Evolutionary conservation across 2,329 filamentous ascomycete species (phyloP), one percentile per base, ranked within the genome.

Genomic region (Didymella lethalis): DNA sequence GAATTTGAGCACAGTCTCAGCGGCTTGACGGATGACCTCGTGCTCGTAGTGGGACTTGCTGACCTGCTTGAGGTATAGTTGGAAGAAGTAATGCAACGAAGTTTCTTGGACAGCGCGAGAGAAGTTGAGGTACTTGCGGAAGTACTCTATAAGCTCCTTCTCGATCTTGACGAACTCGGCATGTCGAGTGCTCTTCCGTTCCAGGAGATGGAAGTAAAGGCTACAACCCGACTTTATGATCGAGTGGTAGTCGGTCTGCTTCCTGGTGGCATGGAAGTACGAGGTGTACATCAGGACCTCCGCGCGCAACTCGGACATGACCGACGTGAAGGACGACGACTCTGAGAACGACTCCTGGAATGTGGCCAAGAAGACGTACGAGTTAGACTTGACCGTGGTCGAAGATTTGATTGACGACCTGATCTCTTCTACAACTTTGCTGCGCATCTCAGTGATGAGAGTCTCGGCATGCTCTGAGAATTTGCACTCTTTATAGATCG

Each of bases 271-370:
- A 14, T 62, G 64, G 64, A 68, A 64, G 62, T 71, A 71, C n/a
- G 67, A 66, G 38, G 69, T 64, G 60, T 71, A 70, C 59, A 71
- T 54, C 29, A 71, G 50, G 47, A 77, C 70, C 41, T 75, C 66
- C 34, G 64, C 69, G 10, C 75, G 67, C 63, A 80, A 75, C 65
- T 82, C 77, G 0, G 79, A 77, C n/a, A 77, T 79, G 45, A 81
- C 57, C 10, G 75, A 70, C 2, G 79, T 75, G 59, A 80, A 72
- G 10, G 64, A 69, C 3, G 54, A 56, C n/a, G 79, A 78, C 58
- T 79, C 77, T 8, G 72, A 78, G 25, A 81, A 64, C 1, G 72
- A 75, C 25, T 79, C 73, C 64, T 81, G 78, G 23, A 81, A 73
- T 57, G 80, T 76, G 16, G 80, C 80, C 50, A 82, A 60, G 71